These are phyloP conservation scores for Beverwykella pulmonaria DNA, from an alignment of 495 filamentous ascomycete species.

Conservation along the genomic window DNA sequence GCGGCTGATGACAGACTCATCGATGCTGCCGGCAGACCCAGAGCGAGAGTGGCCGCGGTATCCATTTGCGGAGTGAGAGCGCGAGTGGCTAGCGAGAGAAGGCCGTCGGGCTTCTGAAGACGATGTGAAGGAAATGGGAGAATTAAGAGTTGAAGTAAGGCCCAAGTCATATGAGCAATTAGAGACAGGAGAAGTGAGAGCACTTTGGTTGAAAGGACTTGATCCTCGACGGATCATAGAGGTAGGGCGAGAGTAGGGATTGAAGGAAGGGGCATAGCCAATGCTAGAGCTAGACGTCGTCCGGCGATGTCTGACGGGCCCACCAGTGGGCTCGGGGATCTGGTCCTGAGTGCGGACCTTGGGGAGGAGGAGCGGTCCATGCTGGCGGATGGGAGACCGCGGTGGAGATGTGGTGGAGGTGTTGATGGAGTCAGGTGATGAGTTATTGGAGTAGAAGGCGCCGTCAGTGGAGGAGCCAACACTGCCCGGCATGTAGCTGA, in stretches of 20 bases:
- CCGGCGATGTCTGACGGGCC: conserved; percentile 54
- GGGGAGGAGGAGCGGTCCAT: conserved; percentile 80
- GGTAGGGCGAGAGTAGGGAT: conserved; percentile 47
- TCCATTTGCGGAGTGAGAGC: conserved; percentile 65
- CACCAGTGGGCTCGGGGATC: conserved; percentile 61
- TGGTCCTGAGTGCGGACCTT: conserved; percentile 88
- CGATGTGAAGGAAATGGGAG: conserved; percentile 68
- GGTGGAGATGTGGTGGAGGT: conserved; percentile 70
- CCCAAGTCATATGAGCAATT: conserved; percentile 48
- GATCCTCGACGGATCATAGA: conserved; percentile 59
- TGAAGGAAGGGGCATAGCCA: conserved; percentile 49
- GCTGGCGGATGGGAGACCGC: conserved; percentile 70
- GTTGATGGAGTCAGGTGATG: conserved; percentile 75
- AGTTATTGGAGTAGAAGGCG: conserved; percentile 65
- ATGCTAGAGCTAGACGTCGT: conserved; percentile 62
- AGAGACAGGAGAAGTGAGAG: conserved; percentile 57
- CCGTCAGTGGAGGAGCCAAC: conserved; percentile 54
- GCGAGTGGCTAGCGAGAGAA: conserved; percentile 45
- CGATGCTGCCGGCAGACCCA: conserved; percentile 66
- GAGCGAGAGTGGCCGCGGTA: conserved; percentile 43
- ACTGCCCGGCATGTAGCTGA: conserved; percentile 39
- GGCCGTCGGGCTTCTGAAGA: conserved; percentile 53
- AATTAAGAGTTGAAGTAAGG: conserved; percentile 59
- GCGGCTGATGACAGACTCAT: conserved; percentile 65
- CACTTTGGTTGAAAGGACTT: conserved; percentile 64